Conservation (phyloP, 805 yeast species). For the Barnettozyma populi region DNA sequence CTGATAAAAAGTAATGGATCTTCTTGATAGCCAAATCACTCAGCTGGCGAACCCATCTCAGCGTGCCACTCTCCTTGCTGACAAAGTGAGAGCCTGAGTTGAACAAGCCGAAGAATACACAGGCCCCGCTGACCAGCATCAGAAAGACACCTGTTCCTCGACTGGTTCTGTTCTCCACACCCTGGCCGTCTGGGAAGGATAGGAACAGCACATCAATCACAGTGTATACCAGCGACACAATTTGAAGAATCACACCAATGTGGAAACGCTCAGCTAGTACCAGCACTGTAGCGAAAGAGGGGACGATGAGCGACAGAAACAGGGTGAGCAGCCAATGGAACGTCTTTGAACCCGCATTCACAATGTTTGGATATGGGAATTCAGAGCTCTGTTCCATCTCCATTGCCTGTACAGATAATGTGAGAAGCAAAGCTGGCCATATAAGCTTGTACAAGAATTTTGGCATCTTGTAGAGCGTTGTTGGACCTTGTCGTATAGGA, state of each 20-base stretch:
- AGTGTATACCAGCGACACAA: slow-evolving; percentile 43
- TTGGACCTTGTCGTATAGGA: not conserved
- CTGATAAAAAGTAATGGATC: slow-evolving; percentile 42
- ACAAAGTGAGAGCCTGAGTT: slow-evolving; percentile 46
- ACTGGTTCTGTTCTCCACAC: slow-evolving; percentile 63
- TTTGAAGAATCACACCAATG: slow-evolving; percentile 41
- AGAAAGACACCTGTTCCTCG: slow-evolving; percentile 66
- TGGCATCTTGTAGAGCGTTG: not conserved
- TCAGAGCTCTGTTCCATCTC: slow-evolving; percentile 28
- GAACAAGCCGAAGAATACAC: slow-evolving; percentile 50
- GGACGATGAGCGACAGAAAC: slow-evolving; percentile 41
- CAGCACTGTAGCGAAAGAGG: slow-evolving; percentile 50
- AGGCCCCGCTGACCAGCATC: slow-evolving; percentile 38
- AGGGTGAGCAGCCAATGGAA: slow-evolving; percentile 62
- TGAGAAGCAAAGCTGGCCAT: not conserved
- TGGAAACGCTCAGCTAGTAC: slow-evolving; percentile 49
- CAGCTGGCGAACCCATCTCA: slow-evolving; percentile 29
- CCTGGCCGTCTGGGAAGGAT: slow-evolving; percentile 57
- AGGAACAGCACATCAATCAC: slow-evolving; percentile 51
- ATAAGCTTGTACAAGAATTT: not conserved
- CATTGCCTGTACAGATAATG: slow-evolving; percentile 9
- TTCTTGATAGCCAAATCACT: slow-evolving; percentile 32
- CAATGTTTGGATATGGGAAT: slow-evolving; percentile 32
- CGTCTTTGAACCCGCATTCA: slow-evolving; percentile 46
- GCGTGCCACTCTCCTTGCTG: slow-evolving; percentile 12